phyloP scores from a whole-genome alignment of 169 alveolate species.

The Neospora caninum region DNA sequence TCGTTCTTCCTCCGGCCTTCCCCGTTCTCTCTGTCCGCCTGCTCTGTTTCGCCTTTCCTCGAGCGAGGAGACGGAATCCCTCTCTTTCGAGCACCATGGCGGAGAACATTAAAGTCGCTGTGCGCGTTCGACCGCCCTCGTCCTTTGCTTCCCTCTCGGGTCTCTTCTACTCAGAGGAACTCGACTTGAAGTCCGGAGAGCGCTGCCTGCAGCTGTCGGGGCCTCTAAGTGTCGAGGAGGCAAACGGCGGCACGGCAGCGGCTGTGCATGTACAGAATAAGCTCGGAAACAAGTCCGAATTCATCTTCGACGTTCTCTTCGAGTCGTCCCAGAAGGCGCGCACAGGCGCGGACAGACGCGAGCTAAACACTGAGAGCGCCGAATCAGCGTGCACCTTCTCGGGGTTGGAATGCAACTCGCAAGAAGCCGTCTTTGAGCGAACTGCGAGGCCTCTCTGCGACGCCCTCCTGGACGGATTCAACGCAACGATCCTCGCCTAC shows the following conservation, averaged over 20 bases:
- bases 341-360: neutral
- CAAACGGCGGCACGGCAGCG: neutral
- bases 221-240: neutral
- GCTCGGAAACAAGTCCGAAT: neutral
- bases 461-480: slow-evolving; percentile 29
- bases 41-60: neutral
- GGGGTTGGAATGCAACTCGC: slow-evolving; percentile 18
- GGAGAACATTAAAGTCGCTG: slow-evolving; percentile 12
- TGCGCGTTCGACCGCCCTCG: slow-evolving; percentile 33
- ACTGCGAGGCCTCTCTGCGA: slow-evolving; percentile 43
- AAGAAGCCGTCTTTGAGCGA: slow-evolving; percentile 20
- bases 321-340: slow-evolving; percentile 8
- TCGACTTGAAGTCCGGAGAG: neutral
- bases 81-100: neutral
- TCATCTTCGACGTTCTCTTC: slow-evolving; percentile 2
- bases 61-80: neutral
- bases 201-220: neutral
- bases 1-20: neutral
- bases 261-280: neutral
- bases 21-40: neutral
- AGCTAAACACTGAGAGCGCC: neutral
- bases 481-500: slow-evolving; percentile 50
- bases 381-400: neutral
- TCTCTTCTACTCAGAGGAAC: neutral
- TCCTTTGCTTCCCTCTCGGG: neutral